Evolutionary conservation across 495 filamentous ascomycete species (phyloP).

Genomic region (Pyronema omphalodes): DNA sequence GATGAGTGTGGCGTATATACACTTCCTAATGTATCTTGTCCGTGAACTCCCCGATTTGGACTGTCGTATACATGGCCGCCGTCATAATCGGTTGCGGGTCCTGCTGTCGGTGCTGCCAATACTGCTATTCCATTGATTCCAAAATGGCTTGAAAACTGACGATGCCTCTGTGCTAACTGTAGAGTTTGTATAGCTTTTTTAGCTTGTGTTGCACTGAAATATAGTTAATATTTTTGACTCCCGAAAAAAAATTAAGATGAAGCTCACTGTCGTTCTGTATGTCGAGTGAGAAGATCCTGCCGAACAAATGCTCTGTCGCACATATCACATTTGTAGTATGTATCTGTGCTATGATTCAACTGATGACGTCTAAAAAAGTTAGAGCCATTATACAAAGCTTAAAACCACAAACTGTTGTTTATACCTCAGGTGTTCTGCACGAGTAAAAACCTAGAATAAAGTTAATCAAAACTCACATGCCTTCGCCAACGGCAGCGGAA

Average conservation of each 20-base stretch:
- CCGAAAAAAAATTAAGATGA: neutral
- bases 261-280: conserved; percentile 24
- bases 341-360: conserved; percentile 23
- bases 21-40: conserved; percentile 15
- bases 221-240: too few species aligned
- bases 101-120: conserved; percentile 9
- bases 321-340: conserved; percentile 25
- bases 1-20: conserved; percentile 19
- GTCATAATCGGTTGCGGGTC: conserved; percentile 22
- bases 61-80: conserved; percentile 5
- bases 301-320: conserved; percentile 24
- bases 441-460: conserved; percentile 20
- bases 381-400: neutral
- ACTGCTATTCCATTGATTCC: conserved; percentile 20
- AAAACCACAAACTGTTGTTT: neutral
- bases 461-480: conserved; percentile 6
- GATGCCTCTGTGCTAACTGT: conserved; percentile 20
- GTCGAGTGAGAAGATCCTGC: conserved; percentile 23
- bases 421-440: conserved; percentile 25
- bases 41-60: conserved; percentile 15
- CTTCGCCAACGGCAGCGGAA: too few species aligned
- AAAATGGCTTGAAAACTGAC: conserved; percentile 17
- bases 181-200: conserved; percentile 24
- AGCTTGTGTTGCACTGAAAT: conserved; percentile 21
- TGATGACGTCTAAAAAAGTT: conserved; percentile 19